Evolutionary conservation across 495 filamentous ascomycete genomes (phyloP).

Genomic region (Staphylotrichum tortipilum): DNA sequence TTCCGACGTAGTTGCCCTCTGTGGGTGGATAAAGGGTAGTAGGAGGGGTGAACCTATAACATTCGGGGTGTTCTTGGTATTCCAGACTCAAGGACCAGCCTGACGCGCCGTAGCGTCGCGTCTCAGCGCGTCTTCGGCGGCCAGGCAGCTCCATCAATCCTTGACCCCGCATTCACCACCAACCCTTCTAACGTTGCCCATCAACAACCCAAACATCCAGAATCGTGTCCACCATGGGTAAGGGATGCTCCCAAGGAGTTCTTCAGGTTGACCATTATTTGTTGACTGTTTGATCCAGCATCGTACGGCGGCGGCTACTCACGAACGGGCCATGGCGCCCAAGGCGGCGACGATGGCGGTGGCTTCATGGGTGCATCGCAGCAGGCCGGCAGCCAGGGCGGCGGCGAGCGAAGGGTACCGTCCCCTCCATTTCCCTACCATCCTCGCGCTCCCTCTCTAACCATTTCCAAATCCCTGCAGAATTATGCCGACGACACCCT

Average conservation of each 20-base stretch:
- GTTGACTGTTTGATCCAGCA: constrained; percentile 14
- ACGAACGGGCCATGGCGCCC: constrained; percentile 30
- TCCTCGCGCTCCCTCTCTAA: neutral
- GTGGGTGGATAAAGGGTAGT: no score
- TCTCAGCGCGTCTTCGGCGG: constrained; percentile 8
- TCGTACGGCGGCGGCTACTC: constrained; percentile 38
- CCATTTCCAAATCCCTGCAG: constrained; percentile 4
- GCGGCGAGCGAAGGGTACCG: constrained; percentile 18
- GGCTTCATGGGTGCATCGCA: constrained; percentile 39
- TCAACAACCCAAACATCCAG: neutral
- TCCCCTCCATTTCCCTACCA: neutral
- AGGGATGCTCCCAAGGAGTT: neutral
- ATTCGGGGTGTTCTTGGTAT: no score
- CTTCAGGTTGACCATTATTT: neutral
- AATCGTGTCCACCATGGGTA: constrained; percentile 1
- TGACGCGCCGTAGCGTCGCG: no score
- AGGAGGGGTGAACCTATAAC: no score
- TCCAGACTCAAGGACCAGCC: no score
- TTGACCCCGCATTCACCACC: constrained; percentile 1
- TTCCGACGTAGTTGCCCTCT: no score
- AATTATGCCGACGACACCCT: constrained; percentile 55
- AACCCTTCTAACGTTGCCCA: neutral
- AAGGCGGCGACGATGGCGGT: constrained; percentile 37
- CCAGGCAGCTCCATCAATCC: neutral
- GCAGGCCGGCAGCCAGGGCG: constrained; percentile 35